A percentile compares a stretch with the other conserved stretches of the same genome.
phyloP scores from a whole-genome alignment of 1,284 basidiomycete genomes.

The Fomitopsis betulina region DNA sequence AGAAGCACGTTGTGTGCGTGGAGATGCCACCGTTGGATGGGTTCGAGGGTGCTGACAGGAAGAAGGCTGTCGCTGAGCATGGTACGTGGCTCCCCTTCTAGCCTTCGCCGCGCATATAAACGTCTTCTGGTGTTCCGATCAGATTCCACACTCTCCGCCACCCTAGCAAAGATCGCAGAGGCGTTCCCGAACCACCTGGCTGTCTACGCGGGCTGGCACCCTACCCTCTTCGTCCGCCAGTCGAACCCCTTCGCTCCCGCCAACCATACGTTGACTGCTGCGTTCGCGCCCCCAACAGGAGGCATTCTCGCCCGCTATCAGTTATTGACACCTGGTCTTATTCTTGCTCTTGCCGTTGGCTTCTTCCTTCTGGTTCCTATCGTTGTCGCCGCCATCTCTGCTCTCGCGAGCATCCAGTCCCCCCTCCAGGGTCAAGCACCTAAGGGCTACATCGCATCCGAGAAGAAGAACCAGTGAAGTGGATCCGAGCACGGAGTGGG shows the following conservation, averaged over 20 bases:
- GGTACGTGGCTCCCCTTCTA: constrained; percentile 32
- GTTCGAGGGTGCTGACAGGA: constrained; percentile 34
- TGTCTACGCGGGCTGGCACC: constrained; percentile 54
- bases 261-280: constrained; percentile 8
- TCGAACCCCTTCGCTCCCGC: constrained; percentile 14
- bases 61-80: constrained; percentile 41
- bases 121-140: not conserved
- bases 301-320: constrained; percentile 73
- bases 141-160: constrained; percentile 31
- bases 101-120: not conserved
- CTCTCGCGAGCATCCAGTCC: constrained; percentile 76
- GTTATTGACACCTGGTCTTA: constrained; percentile 76
- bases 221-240: constrained; percentile 21
- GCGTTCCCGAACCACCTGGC: constrained; percentile 56
- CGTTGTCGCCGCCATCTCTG: constrained; percentile 59
- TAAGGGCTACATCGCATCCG: constrained; percentile 62
- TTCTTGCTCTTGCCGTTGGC: constrained; percentile 61
- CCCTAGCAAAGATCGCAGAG: constrained; percentile 44
- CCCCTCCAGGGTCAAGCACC: constrained; percentile 57
- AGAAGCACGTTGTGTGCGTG: constrained; percentile 55
- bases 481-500: not conserved
- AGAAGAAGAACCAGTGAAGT: constrained; percentile 73
- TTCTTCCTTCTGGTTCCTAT: constrained; percentile 74
- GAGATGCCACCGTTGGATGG: constrained; percentile 48
- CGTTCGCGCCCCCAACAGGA: constrained; percentile 31